Base-by-base conservation (phyloP, 139 green algal genomes). In the Gonium pectorale region DNA sequence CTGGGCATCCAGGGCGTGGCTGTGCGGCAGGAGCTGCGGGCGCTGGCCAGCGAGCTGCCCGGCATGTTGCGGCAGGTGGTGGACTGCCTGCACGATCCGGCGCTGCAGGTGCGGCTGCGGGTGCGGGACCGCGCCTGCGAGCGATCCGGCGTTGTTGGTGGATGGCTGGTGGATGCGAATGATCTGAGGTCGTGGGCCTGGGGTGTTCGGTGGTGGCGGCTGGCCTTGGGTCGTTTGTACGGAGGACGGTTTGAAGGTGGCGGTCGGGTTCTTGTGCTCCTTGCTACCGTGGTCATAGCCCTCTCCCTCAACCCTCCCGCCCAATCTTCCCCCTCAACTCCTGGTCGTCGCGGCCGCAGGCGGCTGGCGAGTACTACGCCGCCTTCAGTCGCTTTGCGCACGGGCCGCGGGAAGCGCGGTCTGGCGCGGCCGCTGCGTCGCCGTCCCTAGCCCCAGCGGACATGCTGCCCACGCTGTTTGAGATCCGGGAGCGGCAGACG, bases 31-130 rank as follows among this genome's bases (percentile, higher is more conserved):
- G 88, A 92, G 70, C 90, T 96, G 60, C 49, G 40, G 24, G 67
- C 62, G 29, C 88, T 96, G 33, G 73, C 63, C 2, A 40, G 43
- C 5, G 67, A 94, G 87, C 90, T 96, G 60, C 90, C 92, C 5
- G n/a, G 38, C 1, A 73, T 92, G 63, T 81, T 92, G 26, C 66
- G 54, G 13, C 52, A 72, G 0, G 67, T 89, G 0, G 52, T 95
- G 37, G 62, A 79, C 24, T 33, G 80, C 29, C 66, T 93, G 62
- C 66, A 67, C 38, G 51, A 66, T 35, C 51, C 46, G 5, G 67
- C 51, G 59, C 54, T 56, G 52, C 49, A 86, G 66, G 66, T 82
- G 68, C n/a, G n/a, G n/a, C n/a, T n/a, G n/a, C n/a, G n/a, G n/a
- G n/a, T n/a, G n/a, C n/a, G n/a, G n/a, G n/a, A n/a, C n/a, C n/a